phyloP scores from a whole-genome alignment of 2,329 filamentous ascomycete species.

The Dactylellina haptotyla region DNA sequence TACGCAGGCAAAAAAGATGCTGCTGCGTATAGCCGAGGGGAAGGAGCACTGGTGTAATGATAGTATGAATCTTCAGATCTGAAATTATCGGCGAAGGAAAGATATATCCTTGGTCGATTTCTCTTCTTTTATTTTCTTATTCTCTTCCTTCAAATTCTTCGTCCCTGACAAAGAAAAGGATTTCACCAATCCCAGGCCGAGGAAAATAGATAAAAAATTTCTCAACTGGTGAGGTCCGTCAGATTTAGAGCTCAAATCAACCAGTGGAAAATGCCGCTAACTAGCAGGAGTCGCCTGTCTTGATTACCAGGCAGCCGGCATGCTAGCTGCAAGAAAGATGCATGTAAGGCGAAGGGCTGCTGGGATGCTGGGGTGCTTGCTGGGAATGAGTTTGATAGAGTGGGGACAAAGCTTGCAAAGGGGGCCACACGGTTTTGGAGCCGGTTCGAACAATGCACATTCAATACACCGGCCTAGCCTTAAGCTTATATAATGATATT shows the following conservation, averaged over 20 bases:
- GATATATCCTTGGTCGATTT: conserved; percentile 14
- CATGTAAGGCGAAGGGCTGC: conserved; percentile 40
- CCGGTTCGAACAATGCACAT: conserved; percentile 23
- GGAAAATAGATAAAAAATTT: conserved; percentile 51
- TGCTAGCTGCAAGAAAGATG: conserved; percentile 47
- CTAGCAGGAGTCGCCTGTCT: conserved; percentile 32
- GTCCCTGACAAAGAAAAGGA: conserved; percentile 17
- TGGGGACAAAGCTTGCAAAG: no score
- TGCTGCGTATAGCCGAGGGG: conserved; percentile 49
- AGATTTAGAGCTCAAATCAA: conserved; percentile 38
- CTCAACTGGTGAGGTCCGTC: conserved; percentile 28
- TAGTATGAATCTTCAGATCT: conserved; percentile 30
- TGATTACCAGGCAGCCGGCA: conserved; percentile 52
- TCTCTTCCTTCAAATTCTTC: conserved; percentile 14
- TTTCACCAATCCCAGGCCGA: conserved; percentile 28
- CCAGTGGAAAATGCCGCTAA: conserved; percentile 53
- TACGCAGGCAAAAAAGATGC: conserved; percentile 3
- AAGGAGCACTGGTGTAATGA: conserved; percentile 34
- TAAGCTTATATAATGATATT: no score
- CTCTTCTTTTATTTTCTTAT: conserved; percentile 3
- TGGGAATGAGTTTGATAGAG: conserved; percentile 21
- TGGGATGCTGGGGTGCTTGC: conserved; percentile 18
- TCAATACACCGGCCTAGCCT: conserved; percentile 27
- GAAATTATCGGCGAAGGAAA: conserved; percentile 50
- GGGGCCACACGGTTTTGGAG: conserved; percentile 17